Conservation (phyloP, 2,329 filamentous ascomycete genomes). For the Curvularia verruculosa region DNA sequence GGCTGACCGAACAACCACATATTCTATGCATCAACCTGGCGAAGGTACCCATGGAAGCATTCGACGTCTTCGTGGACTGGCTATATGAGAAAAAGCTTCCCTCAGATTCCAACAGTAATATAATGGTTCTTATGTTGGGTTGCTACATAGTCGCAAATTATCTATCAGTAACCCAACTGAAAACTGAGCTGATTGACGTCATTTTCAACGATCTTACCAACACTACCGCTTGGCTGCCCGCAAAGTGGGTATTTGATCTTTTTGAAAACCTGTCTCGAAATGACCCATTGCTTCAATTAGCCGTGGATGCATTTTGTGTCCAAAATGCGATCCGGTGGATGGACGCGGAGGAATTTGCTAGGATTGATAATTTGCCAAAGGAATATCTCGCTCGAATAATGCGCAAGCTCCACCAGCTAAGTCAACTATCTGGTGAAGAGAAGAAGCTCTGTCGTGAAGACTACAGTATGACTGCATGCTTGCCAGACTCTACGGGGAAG, state of each 20-base stretch:
- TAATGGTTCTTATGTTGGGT: background rate
- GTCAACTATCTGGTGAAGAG: background rate
- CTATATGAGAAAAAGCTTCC: constrained; percentile 8
- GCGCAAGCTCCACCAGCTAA: background rate
- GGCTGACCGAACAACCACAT: background rate
- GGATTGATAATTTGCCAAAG: background rate
- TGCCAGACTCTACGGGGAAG: background rate
- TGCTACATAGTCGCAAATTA: background rate
- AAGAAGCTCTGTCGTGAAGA: background rate
- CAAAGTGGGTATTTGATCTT: background rate
- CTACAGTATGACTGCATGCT: background rate
- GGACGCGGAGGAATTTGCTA: background rate
- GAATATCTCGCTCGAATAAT: background rate
- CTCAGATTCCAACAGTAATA: background rate
- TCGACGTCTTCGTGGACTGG: constrained; percentile 15
- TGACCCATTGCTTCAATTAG: background rate
- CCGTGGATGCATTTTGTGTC: background rate
- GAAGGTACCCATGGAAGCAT: background rate
- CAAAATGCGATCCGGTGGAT: background rate
- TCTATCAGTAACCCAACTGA: background rate
- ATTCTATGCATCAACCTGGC: too few relatives aligned
- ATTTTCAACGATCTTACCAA: background rate
- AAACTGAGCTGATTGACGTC: background rate
- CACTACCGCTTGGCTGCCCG: background rate
- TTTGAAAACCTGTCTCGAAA: background rate